Percentiles rank a stretch among this genome's conserved stretches.
Evolutionary conservation across 2,329 filamentous ascomycete species (phyloP).

Genomic region (Remersonia thermophila): DNA sequence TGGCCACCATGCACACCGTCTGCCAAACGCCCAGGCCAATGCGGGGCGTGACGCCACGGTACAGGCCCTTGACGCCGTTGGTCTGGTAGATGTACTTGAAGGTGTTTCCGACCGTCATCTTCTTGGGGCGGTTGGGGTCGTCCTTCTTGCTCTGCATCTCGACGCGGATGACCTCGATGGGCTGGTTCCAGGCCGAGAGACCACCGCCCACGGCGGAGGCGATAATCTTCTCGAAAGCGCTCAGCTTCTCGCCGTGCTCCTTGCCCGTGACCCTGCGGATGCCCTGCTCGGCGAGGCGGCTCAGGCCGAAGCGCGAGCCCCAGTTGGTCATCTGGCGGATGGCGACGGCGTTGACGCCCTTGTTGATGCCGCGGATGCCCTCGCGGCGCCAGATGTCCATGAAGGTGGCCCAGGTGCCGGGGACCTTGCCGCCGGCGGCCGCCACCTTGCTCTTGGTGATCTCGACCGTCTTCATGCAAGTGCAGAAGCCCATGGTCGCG

Average conservation of each 20-base stretch:
- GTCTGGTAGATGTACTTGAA: slow-evolving; percentile 77
- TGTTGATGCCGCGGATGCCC: slow-evolving; percentile 93
- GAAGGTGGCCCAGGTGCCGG: slow-evolving; percentile 88
- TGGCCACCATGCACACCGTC: slow-evolving; percentile 98
- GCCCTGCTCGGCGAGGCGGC: slow-evolving; percentile 76
- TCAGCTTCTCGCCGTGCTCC: slow-evolving; percentile 65
- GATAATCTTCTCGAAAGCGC: slow-evolving; percentile 73
- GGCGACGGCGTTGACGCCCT: slow-evolving; percentile 94
- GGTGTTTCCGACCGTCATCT: slow-evolving; percentile 89
- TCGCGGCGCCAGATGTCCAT: slow-evolving; percentile 94
- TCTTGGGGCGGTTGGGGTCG: slow-evolving; percentile 96
- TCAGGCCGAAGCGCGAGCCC: slow-evolving; percentile 91
- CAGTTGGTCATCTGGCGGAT: slow-evolving; percentile 99
- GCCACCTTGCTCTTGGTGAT: slow-evolving; percentile 98
- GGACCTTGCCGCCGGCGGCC: slow-evolving; percentile 67
- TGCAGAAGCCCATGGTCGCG: slow-evolving; percentile 99
- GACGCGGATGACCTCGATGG: slow-evolving; percentile 97
- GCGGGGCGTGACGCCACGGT: slow-evolving; percentile 87
- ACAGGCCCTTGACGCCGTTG: slow-evolving; percentile 84
- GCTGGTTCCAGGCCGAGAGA: slow-evolving; percentile 96
- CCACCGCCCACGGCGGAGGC: slow-evolving; percentile 84
- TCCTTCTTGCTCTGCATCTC: slow-evolving; percentile 99
- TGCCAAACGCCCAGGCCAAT: slow-evolving; percentile 97
- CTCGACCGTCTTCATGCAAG: slow-evolving; percentile 99
- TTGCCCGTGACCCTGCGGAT: slow-evolving; percentile 74